Base-by-base conservation (phyloP, 805 yeast species). In the Schwanniomyces yamadae region DNA sequence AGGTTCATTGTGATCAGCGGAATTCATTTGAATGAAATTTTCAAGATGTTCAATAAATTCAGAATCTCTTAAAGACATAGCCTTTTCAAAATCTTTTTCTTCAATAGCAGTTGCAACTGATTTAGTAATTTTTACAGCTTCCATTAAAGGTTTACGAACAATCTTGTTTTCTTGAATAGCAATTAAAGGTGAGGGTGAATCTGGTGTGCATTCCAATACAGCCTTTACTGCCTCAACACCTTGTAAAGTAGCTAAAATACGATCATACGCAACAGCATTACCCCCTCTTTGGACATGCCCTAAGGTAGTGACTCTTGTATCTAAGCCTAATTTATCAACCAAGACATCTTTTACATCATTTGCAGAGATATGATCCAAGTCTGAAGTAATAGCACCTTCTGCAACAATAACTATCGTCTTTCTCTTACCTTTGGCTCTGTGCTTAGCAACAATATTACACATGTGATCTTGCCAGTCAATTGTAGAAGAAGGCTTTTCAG, bases 251-350 rank as follows among this genome's bases (percentile, higher is more conserved):
- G 97, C 96, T 50, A 93, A 66, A 56, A 84, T 63, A 57, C 99
- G 78, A 61, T 93, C 99, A 52, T 75, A 87, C 2, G 98, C 97
- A 37, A 90, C 96, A 16, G 99, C 97, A 30, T 95, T 78, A 63
- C 99, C 99, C 69, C 99, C 99, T 66, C 99, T 80, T 72, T 93
- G 99, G 36, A 93, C 97, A 61, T 93, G 99, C 37, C 99, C 99
- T 50, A 93, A 72, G 9, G 95, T 87, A 27, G 99, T 93, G 52
- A 91, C 82, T 61, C 98, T 80, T 4, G 98, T 91, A 59, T 93
- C 99, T 37, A 93, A 75, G 9, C 96, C 96, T 44, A 93, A 68
- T 13, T 41, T 42, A 37, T 81, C 82, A 31, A 85, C 86, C 40
- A 93, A 71, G 12, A 83, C 93, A 34, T 87, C 79, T 63, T 84